These are phyloP conservation scores for Coemansia sp. DNA, from an alignment of 192 early-diverging fungal genomes.

Conservation along the genomic window DNA sequence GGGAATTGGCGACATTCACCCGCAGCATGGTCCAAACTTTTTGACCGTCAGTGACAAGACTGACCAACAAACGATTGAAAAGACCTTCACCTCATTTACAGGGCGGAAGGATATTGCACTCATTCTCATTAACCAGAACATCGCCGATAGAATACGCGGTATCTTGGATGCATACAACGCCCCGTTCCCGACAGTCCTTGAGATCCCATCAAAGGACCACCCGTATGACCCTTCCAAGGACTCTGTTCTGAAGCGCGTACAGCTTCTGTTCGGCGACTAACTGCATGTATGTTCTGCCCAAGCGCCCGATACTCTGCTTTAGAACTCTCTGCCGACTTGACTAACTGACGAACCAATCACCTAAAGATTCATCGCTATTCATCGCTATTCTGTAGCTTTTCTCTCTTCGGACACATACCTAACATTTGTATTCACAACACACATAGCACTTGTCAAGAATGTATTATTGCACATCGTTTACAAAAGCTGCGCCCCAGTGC, in stretches of 20 bases:
- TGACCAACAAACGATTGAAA: slow-evolving; percentile 67
- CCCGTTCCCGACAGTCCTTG: slow-evolving; percentile 96
- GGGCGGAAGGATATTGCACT: slow-evolving; percentile 96
- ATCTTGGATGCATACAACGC: slow-evolving; percentile 86
- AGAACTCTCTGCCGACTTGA: neutral
- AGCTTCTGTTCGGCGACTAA: slow-evolving; percentile 79
- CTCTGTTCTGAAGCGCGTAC: slow-evolving; percentile 80
- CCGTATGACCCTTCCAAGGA: slow-evolving; percentile 92
- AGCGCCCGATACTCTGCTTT: neutral
- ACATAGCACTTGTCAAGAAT: neutral
- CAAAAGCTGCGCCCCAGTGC: slow-evolving; percentile 30
- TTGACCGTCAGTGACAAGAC: slow-evolving; percentile 92
- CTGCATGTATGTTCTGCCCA: slow-evolving; percentile 4
- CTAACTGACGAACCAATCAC: neutral
- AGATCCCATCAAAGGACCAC: slow-evolving; percentile 99
- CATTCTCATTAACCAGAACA: slow-evolving; percentile 95
- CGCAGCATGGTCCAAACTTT: slow-evolving; percentile 93
- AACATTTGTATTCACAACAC: neutral
- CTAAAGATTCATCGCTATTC: too few species aligned
- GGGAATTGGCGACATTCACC: slow-evolving; percentile 93
- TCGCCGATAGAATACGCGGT: slow-evolving; percentile 90
- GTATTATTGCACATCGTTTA: slow-evolving; percentile 5
- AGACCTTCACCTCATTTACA: slow-evolving; percentile 85
- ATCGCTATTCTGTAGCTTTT: neutral
- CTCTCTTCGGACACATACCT: neutral